Percentiles rank a stretch among this genome's conserved stretches.
Conservation (phyloP, 805 yeast genomes). For the Pichia nanzhaoensis region DNA sequence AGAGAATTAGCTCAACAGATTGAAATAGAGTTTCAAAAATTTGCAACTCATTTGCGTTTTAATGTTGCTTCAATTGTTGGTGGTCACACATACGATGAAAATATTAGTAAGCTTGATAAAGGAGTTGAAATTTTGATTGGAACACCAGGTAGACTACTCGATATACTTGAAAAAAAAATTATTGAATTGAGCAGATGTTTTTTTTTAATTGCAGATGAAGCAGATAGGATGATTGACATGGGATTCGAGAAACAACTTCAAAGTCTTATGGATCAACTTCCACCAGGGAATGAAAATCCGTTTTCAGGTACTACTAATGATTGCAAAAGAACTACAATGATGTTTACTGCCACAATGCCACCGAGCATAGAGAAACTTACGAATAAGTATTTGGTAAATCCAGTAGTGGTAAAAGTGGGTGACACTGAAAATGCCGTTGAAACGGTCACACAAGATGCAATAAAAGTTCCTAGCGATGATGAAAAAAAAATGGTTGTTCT, state of each 20-base stretch:
- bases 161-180: slow-evolving; percentile 64
- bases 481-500: slow-evolving; percentile 40
- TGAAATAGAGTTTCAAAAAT: slow-evolving; percentile 48
- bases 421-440: slow-evolving; percentile 58
- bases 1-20: slow-evolving; percentile 91
- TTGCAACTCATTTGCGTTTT: slow-evolving; percentile 30
- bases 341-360: slow-evolving; percentile 95
- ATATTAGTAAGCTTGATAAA: slow-evolving; percentile 47
- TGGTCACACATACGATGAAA: slow-evolving; percentile 72
- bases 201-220: slow-evolving; percentile 82
- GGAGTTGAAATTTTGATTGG: slow-evolving; percentile 83
- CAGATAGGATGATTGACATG: slow-evolving; percentile 92
- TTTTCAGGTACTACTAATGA: slow-evolving; percentile 25
- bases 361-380: slow-evolving; percentile 63
- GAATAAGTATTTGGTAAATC: slow-evolving; percentile 49
- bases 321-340: slow-evolving; percentile 58
- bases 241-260: slow-evolving; percentile 83
- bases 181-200: slow-evolving; percentile 54
- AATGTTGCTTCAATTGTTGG: slow-evolving; percentile 71
- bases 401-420: slow-evolving; percentile 65
- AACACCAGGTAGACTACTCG: slow-evolving; percentile 89
- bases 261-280: slow-evolving; percentile 50
- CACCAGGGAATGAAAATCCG: slow-evolving; percentile 37
- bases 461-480: slow-evolving; percentile 39
- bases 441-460: slow-evolving; percentile 64